Evolutionary conservation across 106 monocot species (phyloP).

Genomic region (Dendrobium nobile): DNA sequence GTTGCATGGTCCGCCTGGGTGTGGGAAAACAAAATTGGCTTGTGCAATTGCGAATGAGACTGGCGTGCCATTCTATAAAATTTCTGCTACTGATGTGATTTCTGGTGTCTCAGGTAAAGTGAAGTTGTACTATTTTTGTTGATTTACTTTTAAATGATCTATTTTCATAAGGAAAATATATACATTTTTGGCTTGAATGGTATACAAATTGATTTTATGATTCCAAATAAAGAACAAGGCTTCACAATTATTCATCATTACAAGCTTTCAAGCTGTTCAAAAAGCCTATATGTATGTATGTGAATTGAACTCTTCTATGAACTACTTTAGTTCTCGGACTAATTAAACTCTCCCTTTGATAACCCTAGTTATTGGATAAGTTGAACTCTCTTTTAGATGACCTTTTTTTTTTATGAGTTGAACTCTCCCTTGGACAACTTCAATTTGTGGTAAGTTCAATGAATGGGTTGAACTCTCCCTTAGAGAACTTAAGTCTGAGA

Average conservation of each 20-base stretch:
- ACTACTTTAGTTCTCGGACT: background rate
- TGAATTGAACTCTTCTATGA: background rate
- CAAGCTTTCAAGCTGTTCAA: no score
- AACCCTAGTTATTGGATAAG: no score
- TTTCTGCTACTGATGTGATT: conserved; percentile 75
- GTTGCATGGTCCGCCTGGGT: conserved; percentile 85
- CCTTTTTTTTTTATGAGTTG: no score
- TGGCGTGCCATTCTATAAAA: conserved; percentile 75
- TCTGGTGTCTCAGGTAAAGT: conserved; percentile 82
- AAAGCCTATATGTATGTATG: background rate
- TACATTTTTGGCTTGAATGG: background rate
- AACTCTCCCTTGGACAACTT: no score
- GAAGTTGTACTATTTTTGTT: background rate
- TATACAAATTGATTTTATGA: background rate
- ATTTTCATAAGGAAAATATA: background rate
- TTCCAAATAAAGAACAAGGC: background rate
- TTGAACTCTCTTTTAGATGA: no score
- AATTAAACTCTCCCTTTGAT: no score
- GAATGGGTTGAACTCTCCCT: no score
- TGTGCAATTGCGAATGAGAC: conserved; percentile 97
- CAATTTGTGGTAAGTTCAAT: no score
- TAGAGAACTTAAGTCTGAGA: no score
- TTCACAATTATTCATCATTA: background rate
- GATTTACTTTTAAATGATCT: background rate
- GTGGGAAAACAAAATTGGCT: conserved; percentile 91